A percentile compares a stretch with the other conserved stretches of the same genome.
Evolutionary conservation across 371 early-diverging fungal species (phyloP).

Genomic region (Choanephora cucurbitarum): DNA sequence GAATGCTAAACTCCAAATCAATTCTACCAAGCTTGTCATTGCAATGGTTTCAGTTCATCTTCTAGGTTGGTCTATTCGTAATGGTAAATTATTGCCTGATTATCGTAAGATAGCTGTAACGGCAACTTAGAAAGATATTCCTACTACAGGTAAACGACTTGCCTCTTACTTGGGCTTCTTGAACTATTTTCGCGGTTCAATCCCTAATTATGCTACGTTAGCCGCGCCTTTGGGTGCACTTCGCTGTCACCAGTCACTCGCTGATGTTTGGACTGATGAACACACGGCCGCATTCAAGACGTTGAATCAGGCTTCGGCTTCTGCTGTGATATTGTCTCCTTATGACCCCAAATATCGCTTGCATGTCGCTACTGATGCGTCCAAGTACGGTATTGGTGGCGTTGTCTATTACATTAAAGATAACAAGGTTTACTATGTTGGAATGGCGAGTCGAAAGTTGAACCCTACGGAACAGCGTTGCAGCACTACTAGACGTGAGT

Average conservation of each 20-base stretch:
- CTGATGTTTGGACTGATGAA: background rate
- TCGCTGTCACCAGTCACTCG: constrained; percentile 4
- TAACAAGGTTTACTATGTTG: constrained; percentile 3
- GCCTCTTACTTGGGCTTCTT: constrained; percentile 20
- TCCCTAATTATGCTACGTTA: constrained; percentile 10
- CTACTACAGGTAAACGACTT: constrained; percentile 12
- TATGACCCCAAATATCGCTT: background rate
- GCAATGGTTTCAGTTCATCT: background rate
- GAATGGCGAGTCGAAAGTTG: constrained; percentile 1
- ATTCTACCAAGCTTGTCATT: constrained; percentile 1
- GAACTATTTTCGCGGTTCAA: constrained; percentile 25
- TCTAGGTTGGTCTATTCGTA: constrained; percentile 7
- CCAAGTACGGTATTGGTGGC: constrained; percentile 6
- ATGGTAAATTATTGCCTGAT: constrained; percentile 10
- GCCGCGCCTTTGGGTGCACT: constrained; percentile 22
- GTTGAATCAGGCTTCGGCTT: background rate
- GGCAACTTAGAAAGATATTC: background rate
- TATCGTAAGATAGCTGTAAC: constrained; percentile 3
- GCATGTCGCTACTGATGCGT: constrained; percentile 12
- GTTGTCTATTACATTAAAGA: constrained; percentile 1
- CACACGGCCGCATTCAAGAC: constrained; percentile 4
- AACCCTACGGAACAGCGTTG: background rate
- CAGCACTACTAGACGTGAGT: constrained; percentile 4
- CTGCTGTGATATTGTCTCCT: constrained; percentile 2
- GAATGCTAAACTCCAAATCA: background rate